phyloP scores from a whole-genome alignment of 1,139 yeast species.

The Lodderomyces parapsilosis region DNA sequence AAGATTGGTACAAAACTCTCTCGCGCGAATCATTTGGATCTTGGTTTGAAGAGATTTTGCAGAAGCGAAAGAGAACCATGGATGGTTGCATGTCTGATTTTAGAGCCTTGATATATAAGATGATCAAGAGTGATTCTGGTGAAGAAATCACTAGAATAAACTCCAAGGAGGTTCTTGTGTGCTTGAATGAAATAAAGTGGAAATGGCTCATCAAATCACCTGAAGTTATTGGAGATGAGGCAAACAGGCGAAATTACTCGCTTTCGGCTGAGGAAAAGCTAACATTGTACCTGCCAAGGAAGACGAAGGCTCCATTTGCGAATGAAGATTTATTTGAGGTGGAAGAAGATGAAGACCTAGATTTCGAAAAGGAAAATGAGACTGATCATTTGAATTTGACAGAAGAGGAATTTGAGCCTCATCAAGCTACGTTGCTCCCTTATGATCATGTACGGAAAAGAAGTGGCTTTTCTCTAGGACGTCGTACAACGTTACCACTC shows the following conservation, averaged over 20 bases:
- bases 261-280: not conserved
- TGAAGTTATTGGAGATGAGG: not conserved
- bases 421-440: not conserved
- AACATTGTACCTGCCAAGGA: not conserved
- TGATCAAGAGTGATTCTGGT: slow-evolving; percentile 29
- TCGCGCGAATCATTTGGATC: slow-evolving; percentile 19
- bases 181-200: slow-evolving; percentile 22
- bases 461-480: not conserved
- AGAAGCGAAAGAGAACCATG: slow-evolving; percentile 10
- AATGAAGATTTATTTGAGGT: not conserved
- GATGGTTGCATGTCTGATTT: slow-evolving; percentile 19
- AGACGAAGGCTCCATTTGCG: not conserved
- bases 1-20: slow-evolving; percentile 30
- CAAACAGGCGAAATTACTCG: not conserved
- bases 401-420: slow-evolving; percentile 7
- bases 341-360: slow-evolving; percentile 14
- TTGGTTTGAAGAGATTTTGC: slow-evolving; percentile 25
- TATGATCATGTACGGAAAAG: not conserved
- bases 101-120: slow-evolving; percentile 25
- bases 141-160: slow-evolving; percentile 8
- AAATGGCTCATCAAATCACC: slow-evolving; percentile 11
- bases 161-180: slow-evolving; percentile 20
- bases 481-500: slow-evolving; percentile 6
- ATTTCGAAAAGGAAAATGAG: slow-evolving; percentile 9
- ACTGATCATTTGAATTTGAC: slow-evolving; percentile 14